These are phyloP conservation scores for Yamadazyma taylorii DNA, from an alignment of 1,139 yeast genomes.

Conservation along the genomic window DNA sequence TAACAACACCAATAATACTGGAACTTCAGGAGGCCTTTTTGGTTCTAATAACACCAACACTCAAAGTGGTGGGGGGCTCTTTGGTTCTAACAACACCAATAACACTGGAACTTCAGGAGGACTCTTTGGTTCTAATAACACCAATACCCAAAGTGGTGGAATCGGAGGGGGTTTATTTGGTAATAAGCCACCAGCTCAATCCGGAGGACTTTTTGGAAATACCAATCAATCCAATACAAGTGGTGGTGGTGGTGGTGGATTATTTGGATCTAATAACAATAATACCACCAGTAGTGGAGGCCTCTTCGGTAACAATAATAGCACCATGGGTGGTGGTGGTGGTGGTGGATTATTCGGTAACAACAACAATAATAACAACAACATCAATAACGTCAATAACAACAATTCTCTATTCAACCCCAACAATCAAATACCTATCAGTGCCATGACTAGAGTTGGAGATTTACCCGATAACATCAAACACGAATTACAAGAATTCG, in stretches of 20 bases:
- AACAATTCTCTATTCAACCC: conserved; percentile 25
- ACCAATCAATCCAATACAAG: conserved; percentile 12
- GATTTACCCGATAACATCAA: conserved; percentile 80
- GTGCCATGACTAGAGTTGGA: conserved; percentile 83
- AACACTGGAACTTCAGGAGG: no score
- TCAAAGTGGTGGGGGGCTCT: conserved; percentile 16
- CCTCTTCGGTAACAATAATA: conserved; percentile 20
- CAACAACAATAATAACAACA: conserved; percentile 4
- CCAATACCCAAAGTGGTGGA: neutral
- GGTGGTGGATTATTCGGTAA: conserved; percentile 16
- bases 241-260: conserved; percentile 16
- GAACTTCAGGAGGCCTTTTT: no score
- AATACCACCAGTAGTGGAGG: conserved; percentile 12
- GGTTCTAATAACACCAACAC: conserved; percentile 11
- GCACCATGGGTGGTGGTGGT: conserved; percentile 3
- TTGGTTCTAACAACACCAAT: conserved; percentile 18
- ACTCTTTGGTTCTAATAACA: conserved; percentile 18
- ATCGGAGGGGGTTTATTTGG: no score
- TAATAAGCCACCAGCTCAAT: no score
- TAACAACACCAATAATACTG: conserved; percentile 4
- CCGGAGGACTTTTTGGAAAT: no score
- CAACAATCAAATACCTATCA: conserved; percentile 43
- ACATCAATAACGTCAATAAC: conserved; percentile 3
- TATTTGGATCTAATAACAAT: conserved; percentile 17
- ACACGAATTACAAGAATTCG: conserved; percentile 74